Conservation (phyloP, 306 rosid species). For the Dalbergia oliveri region DNA sequence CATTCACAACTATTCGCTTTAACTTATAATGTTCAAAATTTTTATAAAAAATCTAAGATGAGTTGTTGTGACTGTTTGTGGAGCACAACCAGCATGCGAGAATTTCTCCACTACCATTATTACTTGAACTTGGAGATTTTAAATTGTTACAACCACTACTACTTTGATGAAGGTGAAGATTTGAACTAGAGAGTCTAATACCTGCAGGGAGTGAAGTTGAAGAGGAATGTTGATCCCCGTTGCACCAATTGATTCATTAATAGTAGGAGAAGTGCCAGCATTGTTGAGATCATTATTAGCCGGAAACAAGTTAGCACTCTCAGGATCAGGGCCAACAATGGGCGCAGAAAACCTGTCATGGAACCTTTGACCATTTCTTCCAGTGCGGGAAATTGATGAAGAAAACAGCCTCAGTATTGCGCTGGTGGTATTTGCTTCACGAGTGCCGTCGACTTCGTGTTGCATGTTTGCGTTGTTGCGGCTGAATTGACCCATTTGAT, state of each 20-base stretch:
- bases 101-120: too few relatives aligned
- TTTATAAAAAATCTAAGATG: too few relatives aligned
- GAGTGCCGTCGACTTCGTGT: neutral
- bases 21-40: too few relatives aligned
- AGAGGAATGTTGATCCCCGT: neutral
- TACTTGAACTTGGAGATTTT: too few relatives aligned
- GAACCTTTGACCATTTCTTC: conserved; percentile 11
- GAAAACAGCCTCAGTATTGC: neutral
- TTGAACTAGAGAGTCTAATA: too few relatives aligned
- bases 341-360: neutral
- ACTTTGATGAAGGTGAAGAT: too few relatives aligned
- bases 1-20: too few relatives aligned
- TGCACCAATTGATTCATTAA: neutral
- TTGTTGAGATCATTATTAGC: neutral
- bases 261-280: neutral
- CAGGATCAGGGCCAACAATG: conserved; percentile 2
- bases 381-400: neutral
- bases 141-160: too few relatives aligned
- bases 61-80: too few relatives aligned
- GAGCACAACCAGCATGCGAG: too few relatives aligned
- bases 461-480: neutral
- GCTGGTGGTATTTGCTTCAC: neutral
- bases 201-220: neutral
- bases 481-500: neutral
- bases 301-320: neutral